These are phyloP conservation scores for Alternaria brassicae DNA, from an alignment of 2,329 filamentous ascomycete species.

Conservation along the genomic window DNA sequence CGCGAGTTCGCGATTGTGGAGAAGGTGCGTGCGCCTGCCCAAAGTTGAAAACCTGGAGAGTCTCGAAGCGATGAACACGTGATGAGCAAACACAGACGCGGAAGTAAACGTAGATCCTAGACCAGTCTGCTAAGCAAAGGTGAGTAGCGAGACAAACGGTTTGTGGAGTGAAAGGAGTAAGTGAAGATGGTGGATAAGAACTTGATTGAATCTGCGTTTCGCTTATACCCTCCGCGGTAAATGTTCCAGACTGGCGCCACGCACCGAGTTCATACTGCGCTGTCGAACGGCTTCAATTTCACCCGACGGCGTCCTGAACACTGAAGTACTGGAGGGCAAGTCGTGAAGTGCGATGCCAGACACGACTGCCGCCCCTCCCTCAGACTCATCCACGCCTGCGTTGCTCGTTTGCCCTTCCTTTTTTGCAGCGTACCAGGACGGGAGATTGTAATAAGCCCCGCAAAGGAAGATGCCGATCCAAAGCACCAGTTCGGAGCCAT, in stretches of 20 bases:
- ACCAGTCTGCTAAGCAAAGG: not conserved
- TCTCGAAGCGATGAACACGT: conserved; percentile 6
- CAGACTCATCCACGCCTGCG: not conserved
- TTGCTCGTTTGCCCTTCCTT: conserved; percentile 23
- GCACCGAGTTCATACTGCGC: conserved; percentile 21
- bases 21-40: conserved; percentile 23
- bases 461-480: conserved; percentile 73
- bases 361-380: conserved; percentile 1
- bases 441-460: conserved; percentile 69
- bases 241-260: conserved; percentile 4
- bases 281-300: conserved; percentile 42
- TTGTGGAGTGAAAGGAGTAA: not conserved
- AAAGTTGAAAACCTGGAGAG: not conserved
- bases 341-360: conserved; percentile 54
- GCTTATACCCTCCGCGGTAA: conserved; percentile 16
- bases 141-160: not conserved
- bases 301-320: conserved; percentile 65
- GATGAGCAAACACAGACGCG: not conserved
- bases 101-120: not conserved
- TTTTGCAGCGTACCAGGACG: conserved; percentile 62
- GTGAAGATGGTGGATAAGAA: not conserved
- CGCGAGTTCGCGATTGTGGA: conserved; percentile 6
- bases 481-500: conserved; percentile 68
- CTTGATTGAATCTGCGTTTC: not conserved
- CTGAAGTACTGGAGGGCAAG: conserved; percentile 67